Evolutionary conservation across 2,329 filamentous ascomycete species (phyloP).

Genomic region (Aspergillus intermedius): DNA sequence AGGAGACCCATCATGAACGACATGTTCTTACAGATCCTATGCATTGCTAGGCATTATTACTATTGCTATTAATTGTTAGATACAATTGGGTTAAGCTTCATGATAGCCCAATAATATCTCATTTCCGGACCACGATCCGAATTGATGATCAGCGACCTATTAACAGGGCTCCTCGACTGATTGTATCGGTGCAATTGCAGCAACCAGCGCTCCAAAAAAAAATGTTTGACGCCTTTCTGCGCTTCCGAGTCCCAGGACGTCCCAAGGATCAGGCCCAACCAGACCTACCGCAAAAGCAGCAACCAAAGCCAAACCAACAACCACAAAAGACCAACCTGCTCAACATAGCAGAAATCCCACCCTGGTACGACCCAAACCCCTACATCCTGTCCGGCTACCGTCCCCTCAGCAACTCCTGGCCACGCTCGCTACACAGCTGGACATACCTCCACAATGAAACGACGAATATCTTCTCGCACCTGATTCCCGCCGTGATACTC

Average conservation of each 20-base stretch:
- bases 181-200: too few relatives aligned
- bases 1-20: too few relatives aligned
- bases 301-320: background rate
- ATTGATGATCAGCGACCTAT: too few relatives aligned
- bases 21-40: too few relatives aligned
- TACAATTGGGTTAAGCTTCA: too few relatives aligned
- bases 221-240: slow-evolving; percentile 5
- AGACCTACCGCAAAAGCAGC: too few relatives aligned
- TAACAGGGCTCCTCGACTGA: too few relatives aligned
- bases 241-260: background rate
- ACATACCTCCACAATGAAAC: slow-evolving; percentile 41
- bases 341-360: slow-evolving; percentile 32
- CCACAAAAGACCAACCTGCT: slow-evolving; percentile 14
- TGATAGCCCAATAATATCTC: too few relatives aligned
- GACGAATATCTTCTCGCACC: slow-evolving; percentile 41
- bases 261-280: background rate
- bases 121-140: too few relatives aligned
- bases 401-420: slow-evolving; percentile 33
- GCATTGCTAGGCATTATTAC: too few relatives aligned
- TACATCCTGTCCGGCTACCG: slow-evolving; percentile 41
- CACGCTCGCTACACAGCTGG: slow-evolving; percentile 36
- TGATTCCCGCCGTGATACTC: slow-evolving; percentile 36
- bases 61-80: too few relatives aligned
- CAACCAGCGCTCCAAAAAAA: background rate
- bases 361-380: slow-evolving; percentile 40